Evolutionary conservation across 2,329 filamentous ascomycete genomes (phyloP), one percentile per base, ranked within the genome.

Genomic region (Madurella fahalii): DNA sequence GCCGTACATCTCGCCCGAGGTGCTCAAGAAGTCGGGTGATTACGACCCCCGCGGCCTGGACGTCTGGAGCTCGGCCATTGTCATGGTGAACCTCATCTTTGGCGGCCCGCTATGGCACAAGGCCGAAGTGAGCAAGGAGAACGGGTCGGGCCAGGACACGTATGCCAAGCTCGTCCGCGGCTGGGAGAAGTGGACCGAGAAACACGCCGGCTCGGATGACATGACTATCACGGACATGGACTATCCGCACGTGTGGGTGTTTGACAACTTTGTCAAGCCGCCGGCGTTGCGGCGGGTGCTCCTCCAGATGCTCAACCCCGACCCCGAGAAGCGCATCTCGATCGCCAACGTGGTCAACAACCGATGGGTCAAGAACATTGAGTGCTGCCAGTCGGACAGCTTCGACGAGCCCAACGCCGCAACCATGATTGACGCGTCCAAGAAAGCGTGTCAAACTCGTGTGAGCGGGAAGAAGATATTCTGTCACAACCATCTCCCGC

Each of bases 1-100:
- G 64, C 90, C 90, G 1, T 95, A 95, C 69, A 91, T 94, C 64
- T 89, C 90, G 0, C 91, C 91, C 1, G 90, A 95, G 69, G 89
- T 95, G 5, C 75, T 94, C 37, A 78, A 77, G 44, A 89, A 89
- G 75, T 76, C 83, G 58, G 71, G 73, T 64, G 71, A 77, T 49
- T 84, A 80, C 64, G 91, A 95, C 66, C 86, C 91, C 1, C 84
- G 90, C 44, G 82, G 86, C 4, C 75, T 95, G 12, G 91, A 96
- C 65, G 86, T 95, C 12, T 96, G 91, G 91, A 87, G 87, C 52
- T 87, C 87, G 48, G 91, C 86, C 20, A 85, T 95, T 54, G 86
- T 94, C 61, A 93, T 90, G 79, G 74, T 95, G 55, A 85, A 87
- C 58, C 81, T 95, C 60, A 82, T 82, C 40, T 88, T 87, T 64